A percentile compares a stretch with the other conserved stretches of the same genome.
Evolutionary conservation across 2,329 filamentous ascomycete species (phyloP).

Genomic region (Fusarium longipes): DNA sequence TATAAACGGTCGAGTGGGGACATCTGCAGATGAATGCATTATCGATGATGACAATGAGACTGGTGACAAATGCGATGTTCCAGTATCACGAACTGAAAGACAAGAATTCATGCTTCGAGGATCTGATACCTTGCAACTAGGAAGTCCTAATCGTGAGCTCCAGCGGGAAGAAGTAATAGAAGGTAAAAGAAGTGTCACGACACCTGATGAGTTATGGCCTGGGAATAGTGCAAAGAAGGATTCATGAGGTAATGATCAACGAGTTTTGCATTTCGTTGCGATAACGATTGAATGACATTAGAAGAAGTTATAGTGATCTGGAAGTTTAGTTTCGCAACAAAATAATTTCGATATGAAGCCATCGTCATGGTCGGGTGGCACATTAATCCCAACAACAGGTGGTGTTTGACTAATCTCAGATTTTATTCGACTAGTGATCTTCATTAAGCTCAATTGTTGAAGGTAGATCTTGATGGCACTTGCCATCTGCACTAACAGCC

Average conservation of each 20-base stretch:
- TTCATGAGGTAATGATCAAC: conserved; percentile 33
- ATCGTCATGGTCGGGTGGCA: background rate
- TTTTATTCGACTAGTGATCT: background rate
- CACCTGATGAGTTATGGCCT: background rate
- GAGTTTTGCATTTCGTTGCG: conserved; percentile 26
- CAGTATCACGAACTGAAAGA: conserved; percentile 10
- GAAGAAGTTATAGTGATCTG: background rate
- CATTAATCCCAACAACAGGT: background rate
- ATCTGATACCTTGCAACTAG: conserved; percentile 10
- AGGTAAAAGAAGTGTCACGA: conserved; percentile 1
- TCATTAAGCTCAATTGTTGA: background rate
- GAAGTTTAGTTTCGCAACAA: background rate
- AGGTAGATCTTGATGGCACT: conserved; percentile 2
- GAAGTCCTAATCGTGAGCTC: background rate
- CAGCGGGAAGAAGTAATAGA: conserved; percentile 4
- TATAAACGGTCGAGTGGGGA: conserved; percentile 50
- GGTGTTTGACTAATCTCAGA: background rate
- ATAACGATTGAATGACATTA: conserved; percentile 26
- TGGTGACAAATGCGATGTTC: conserved; percentile 30
- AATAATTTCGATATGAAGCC: background rate
- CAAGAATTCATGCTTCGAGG: conserved; percentile 23
- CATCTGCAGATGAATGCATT: conserved; percentile 40
- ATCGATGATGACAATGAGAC: conserved; percentile 36
- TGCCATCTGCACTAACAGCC: conserved; percentile 18
- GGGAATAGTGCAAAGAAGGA: conserved; percentile 1